phyloP scores from a whole-genome alignment of 139 green algal species.

The Picochlorum sp. region DNA sequence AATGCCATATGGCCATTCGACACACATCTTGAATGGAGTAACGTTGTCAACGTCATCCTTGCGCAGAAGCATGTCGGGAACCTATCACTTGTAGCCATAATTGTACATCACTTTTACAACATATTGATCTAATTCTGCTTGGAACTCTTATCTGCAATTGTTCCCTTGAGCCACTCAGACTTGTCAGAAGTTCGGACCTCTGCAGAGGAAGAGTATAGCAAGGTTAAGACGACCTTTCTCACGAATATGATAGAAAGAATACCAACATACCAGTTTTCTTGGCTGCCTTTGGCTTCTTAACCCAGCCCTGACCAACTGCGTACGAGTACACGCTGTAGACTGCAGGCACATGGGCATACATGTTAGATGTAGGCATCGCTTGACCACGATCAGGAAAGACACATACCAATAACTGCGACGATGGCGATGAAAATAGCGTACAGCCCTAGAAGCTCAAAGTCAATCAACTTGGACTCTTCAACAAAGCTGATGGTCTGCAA shows the following conservation, averaged over 20 bases:
- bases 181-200: constrained; percentile 11
- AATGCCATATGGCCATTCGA: too few species aligned
- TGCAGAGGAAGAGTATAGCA: background rate
- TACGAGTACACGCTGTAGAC: constrained; percentile 12
- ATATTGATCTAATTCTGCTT: constrained; percentile 3
- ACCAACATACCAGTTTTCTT: constrained; percentile 8
- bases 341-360: constrained; percentile 2
- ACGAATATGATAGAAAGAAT: background rate
- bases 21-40: too few species aligned
- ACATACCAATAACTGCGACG: constrained; percentile 10
- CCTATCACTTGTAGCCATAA: too few species aligned
- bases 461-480: constrained; percentile 24
- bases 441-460: constrained; percentile 28
- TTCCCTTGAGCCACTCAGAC: constrained; percentile 15
- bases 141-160: constrained; percentile 16
- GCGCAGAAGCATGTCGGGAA: too few species aligned
- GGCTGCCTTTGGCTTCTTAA: constrained; percentile 19
- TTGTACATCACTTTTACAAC: too few species aligned
- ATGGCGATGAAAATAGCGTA: constrained; percentile 20
- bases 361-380: background rate
- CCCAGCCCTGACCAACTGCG: constrained; percentile 20
- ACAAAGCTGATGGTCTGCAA: constrained; percentile 18
- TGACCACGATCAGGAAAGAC: background rate
- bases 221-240: too few species aligned
- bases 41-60: too few species aligned